A percentile compares a stretch with the other conserved stretches of the same genome.
phyloP scores from a whole-genome alignment of 75 land plant genomes.

The Cryptomeria japonica region DNA sequence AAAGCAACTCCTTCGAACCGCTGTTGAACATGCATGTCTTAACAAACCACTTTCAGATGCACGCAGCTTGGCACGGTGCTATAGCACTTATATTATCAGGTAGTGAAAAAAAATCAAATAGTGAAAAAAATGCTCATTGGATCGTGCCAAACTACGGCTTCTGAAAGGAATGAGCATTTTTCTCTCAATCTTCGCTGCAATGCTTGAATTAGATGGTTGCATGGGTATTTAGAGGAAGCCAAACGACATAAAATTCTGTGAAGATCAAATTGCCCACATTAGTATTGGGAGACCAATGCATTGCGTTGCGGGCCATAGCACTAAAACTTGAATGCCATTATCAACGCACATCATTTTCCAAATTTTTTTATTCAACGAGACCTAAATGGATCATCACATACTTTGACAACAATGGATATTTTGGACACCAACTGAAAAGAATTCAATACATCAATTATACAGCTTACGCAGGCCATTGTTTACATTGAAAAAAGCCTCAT shows the following conservation, averaged over 20 bases:
- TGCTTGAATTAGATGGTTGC: background rate
- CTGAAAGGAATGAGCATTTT: background rate
- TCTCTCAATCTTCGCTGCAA: no score
- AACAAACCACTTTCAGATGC: no score
- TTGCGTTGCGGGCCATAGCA: conserved; percentile 2
- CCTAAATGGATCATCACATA: background rate
- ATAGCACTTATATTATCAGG: background rate
- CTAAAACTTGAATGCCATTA: background rate
- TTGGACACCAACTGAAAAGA: no score
- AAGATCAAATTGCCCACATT: background rate
- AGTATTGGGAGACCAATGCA: background rate
- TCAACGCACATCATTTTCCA: background rate
- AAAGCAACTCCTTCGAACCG: no score
- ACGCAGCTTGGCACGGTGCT: conserved; percentile 13
- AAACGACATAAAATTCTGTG: no score
- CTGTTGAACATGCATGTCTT: no score
- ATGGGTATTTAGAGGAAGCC: background rate
- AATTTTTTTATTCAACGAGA: background rate
- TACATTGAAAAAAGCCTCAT: no score
- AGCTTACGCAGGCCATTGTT: no score
- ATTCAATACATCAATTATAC: no score
- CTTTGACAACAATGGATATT: no score
- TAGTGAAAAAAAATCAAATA: no score
- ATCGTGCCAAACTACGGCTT: conserved; percentile 5
- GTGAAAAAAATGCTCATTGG: background rate